Percentiles rank a stretch among this genome's conserved stretches.
Conservation (phyloP, 192 early-diverging fungal species). For the Chytriomyces sp. region DNA sequence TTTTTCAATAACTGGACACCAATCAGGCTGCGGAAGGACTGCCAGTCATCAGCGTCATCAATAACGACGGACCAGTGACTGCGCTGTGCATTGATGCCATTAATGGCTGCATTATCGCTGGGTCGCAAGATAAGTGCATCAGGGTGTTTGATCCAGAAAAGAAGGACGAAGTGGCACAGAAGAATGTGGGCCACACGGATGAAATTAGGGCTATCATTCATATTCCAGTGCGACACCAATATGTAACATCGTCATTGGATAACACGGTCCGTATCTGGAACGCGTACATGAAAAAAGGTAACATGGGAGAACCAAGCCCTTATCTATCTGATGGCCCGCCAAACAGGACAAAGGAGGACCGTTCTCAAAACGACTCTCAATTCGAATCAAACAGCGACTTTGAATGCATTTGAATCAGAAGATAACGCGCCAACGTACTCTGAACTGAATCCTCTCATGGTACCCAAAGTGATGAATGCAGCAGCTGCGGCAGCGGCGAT, state of each 20-base stretch:
- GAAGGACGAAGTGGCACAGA: slow-evolving; percentile 61
- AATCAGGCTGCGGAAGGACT: slow-evolving; percentile 51
- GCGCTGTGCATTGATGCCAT: slow-evolving; percentile 55
- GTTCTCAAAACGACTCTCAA: not conserved
- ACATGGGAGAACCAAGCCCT: not conserved
- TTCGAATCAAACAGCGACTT: not conserved
- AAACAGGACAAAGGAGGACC: slow-evolving; percentile 5
- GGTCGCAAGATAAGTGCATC: slow-evolving; percentile 57
- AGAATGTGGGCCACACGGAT: slow-evolving; percentile 59
- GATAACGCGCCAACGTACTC: slow-evolving; percentile 26
- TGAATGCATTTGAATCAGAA: slow-evolving; percentile 4
- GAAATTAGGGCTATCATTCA: slow-evolving; percentile 58
- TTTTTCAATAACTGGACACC: slow-evolving; percentile 8
- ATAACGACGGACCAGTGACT: slow-evolving; percentile 61
- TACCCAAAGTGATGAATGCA: slow-evolving; percentile 36
- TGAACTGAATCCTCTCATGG: slow-evolving; percentile 48
- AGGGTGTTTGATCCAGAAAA: slow-evolving; percentile 59
- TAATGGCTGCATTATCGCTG: slow-evolving; percentile 59
- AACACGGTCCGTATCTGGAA: slow-evolving; percentile 63
- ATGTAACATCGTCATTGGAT: slow-evolving; percentile 62
- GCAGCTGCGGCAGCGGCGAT: slow-evolving; percentile 19
- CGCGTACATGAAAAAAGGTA: slow-evolving; percentile 56
- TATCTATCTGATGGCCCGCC: not conserved
- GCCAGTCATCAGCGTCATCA: slow-evolving; percentile 55
- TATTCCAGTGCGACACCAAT: slow-evolving; percentile 58